Conservation (phyloP, 2,329 filamentous ascomycete species). For the Dendrostoma leiphaemia region DNA sequence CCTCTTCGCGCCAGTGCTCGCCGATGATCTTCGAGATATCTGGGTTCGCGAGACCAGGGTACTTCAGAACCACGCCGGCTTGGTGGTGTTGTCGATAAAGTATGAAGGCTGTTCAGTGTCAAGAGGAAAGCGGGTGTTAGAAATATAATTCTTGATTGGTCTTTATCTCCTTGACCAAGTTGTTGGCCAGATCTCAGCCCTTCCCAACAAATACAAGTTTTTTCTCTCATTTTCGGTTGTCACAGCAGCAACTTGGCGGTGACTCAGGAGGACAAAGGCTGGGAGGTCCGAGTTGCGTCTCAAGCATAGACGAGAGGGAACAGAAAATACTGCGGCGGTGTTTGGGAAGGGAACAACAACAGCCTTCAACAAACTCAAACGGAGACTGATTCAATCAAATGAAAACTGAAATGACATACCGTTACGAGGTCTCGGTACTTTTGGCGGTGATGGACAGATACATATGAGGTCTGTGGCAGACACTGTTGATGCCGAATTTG, state of each 20-base stretch:
- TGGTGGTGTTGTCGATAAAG: slow-evolving; percentile 94
- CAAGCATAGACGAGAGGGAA: slow-evolving; percentile 17
- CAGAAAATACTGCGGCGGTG: background rate
- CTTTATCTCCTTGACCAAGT: background rate
- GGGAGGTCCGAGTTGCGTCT: slow-evolving; percentile 16
- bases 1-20: slow-evolving; percentile 81
- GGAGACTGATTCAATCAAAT: no score
- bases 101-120: slow-evolving; percentile 75
- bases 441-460: slow-evolving; percentile 55
- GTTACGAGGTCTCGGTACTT: slow-evolving; percentile 58
- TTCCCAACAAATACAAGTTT: background rate
- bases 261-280: slow-evolving; percentile 18
- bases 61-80: slow-evolving; percentile 71
- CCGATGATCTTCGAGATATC: slow-evolving; percentile 98
- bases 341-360: background rate
- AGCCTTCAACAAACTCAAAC: background rate
- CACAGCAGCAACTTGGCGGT: slow-evolving; percentile 3
- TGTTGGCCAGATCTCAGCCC: background rate
- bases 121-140: slow-evolving; percentile 11
- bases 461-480: slow-evolving; percentile 47
- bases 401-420: no score
- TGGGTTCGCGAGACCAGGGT: slow-evolving; percentile 90
- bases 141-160: background rate
- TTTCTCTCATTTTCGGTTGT: background rate
- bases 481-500: slow-evolving; percentile 19